These are phyloP conservation scores for Colletotrichum graminicola DNA, from an alignment of 2,329 filamentous ascomycete species.

Conservation along the genomic window DNA sequence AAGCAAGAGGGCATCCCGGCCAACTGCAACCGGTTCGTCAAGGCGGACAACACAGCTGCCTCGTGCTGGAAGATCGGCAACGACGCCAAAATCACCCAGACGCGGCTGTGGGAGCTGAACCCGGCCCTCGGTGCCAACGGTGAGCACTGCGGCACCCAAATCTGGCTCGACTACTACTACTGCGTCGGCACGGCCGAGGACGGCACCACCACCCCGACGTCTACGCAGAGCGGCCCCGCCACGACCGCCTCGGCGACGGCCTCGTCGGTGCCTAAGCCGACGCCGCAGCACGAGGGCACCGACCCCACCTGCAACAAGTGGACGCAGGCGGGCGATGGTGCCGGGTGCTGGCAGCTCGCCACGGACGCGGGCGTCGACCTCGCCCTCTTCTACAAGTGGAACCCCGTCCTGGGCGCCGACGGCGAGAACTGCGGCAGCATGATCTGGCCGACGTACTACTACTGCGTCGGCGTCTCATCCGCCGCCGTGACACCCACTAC, in stretches of 20 bases:
- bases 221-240: neutral
- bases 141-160: slow-evolving; percentile 44
- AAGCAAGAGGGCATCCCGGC: slow-evolving; percentile 29
- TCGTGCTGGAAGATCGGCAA: slow-evolving; percentile 29
- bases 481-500: neutral
- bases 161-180: slow-evolving; percentile 46
- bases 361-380: slow-evolving; percentile 20
- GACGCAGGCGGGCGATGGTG: slow-evolving; percentile 14
- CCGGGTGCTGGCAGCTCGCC: slow-evolving; percentile 21
- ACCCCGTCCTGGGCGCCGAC: slow-evolving; percentile 33
- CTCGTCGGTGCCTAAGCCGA: slow-evolving; percentile 24
- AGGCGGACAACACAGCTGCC: slow-evolving; percentile 8
- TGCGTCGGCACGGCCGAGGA: slow-evolving; percentile 40
- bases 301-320: slow-evolving; percentile 40
- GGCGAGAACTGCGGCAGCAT: slow-evolving; percentile 46
- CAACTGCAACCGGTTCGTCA: slow-evolving; percentile 25
- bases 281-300: slow-evolving; percentile 28
- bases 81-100: slow-evolving; percentile 21
- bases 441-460: slow-evolving; percentile 46
- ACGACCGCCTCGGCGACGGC: slow-evolving; percentile 5
- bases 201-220: too few species aligned
- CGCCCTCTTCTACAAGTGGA: slow-evolving; percentile 18
- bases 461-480: slow-evolving; percentile 43
- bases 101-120: slow-evolving; percentile 8
- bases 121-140: slow-evolving; percentile 42